Evolutionary conservation across 345 rosid genomes (phyloP), one percentile per base, ranked within the genome.

Genomic region (Citrus unshiu): DNA sequence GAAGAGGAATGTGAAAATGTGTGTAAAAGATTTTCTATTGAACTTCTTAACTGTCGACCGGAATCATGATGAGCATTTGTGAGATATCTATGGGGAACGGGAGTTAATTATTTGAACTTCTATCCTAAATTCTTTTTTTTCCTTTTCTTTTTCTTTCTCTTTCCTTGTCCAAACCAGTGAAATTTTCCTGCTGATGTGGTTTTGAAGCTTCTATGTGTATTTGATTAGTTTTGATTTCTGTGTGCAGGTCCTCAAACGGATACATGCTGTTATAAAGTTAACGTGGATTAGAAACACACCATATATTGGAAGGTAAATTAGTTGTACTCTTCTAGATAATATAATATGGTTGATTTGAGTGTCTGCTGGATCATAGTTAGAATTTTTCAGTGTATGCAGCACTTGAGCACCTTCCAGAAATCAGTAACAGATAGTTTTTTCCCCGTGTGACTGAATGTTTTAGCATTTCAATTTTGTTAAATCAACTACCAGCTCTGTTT

Each of bases 251-350:
- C 98, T 93, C 67, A 85, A 91, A 80, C 86, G 86, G 80, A 49
- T 89, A 57, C 86, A 87, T 57, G 85, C 86, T 1, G 65, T 94
- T 54, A 75, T 91, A 77, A 91, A 83, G 82, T 72, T 91, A 74
- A 96, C 99, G 0, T 92, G 99, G 98, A 87, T 96, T 78, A 88
- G 98, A 86, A 91, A 92, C 90, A 81, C 97, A 6, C 91, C 94
- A 25, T 83, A 82, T 68, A 18, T 87, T 79, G 90, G 80, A 80
- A 90, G 98, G 99, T 96, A 66, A 66, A 25, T 69, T 58, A 57
- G 59, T 76, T 39, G 8, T 25, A 21, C 27, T 68, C 37, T 4
- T 67, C 27, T 35, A 5, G 32, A 30, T 32, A 4, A 27, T 16
- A 46, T 0, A 16, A 5, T 49, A 51, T 27, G 32, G 66, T 49